Conservation (phyloP, 2,329 filamentous ascomycete genomes). For the Trichophyton equinum region DNA sequence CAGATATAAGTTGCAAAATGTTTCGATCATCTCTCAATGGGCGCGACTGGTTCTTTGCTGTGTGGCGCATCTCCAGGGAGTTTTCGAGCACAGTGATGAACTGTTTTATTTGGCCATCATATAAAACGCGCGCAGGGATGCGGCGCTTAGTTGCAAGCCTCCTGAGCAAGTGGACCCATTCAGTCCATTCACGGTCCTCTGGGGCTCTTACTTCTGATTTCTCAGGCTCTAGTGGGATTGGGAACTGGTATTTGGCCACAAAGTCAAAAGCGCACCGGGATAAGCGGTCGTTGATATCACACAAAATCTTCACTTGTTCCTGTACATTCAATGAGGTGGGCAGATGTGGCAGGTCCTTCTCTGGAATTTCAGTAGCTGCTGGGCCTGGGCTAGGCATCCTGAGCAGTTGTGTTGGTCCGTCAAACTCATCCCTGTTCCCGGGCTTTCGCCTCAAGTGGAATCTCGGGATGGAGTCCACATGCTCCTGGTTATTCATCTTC, state of each 20-base stretch:
- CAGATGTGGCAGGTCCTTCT: slow-evolving; percentile 67
- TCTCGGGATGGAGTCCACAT: slow-evolving; percentile 21
- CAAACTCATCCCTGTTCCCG: slow-evolving; percentile 78
- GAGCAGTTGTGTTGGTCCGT: slow-evolving; percentile 72
- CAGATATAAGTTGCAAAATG: slow-evolving; percentile 75
- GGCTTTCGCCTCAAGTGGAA: slow-evolving; percentile 47
- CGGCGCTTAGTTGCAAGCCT: slow-evolving; percentile 73
- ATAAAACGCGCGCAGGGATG: slow-evolving; percentile 70
- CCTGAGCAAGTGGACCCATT: slow-evolving; percentile 83
- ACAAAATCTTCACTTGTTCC: slow-evolving; percentile 72
- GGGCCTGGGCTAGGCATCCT: slow-evolving; percentile 57
- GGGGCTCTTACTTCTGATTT: slow-evolving; percentile 64
- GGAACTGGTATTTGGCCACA: slow-evolving; percentile 82
- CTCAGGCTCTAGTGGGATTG: slow-evolving; percentile 69
- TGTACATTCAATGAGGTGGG: slow-evolving; percentile 71
- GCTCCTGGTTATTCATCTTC: slow-evolving; percentile 23
- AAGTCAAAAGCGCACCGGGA: slow-evolving; percentile 83
- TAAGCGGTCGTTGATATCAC: slow-evolving; percentile 69
- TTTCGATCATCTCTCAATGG: slow-evolving; percentile 81
- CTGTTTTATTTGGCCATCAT: slow-evolving; percentile 85
- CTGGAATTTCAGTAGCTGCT: slow-evolving; percentile 60
- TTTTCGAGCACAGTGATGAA: slow-evolving; percentile 81
- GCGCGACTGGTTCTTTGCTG: slow-evolving; percentile 69
- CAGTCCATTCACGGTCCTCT: slow-evolving; percentile 75
- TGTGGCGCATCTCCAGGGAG: slow-evolving; percentile 76